Evolutionary conservation across 768 basidiomycete genomes (phyloP).

Genomic region (Pisolithus microcarpus): DNA sequence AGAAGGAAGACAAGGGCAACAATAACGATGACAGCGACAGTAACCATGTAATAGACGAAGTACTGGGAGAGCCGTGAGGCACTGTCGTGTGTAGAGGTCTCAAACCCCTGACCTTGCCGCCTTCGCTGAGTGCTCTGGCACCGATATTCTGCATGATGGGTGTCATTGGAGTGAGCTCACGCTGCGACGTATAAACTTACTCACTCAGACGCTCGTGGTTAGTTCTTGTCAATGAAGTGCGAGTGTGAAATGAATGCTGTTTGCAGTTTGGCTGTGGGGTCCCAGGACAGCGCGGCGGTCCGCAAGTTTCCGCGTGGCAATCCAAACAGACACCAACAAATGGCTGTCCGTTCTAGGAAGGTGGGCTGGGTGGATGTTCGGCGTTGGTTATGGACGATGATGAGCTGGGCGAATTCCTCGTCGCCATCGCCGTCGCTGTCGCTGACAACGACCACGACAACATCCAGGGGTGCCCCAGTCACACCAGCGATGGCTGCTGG

Average conservation of each 20-base stretch:
- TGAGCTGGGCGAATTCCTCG: conserved; percentile 25
- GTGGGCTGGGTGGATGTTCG: conserved; percentile 3
- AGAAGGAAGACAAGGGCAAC: conserved; percentile 9
- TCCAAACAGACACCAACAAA: conserved; percentile 6
- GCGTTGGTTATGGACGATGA: conserved; percentile 23
- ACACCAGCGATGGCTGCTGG: conserved; percentile 22
- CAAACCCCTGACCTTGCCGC: too few relatives aligned
- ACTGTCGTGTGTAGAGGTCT: too few relatives aligned
- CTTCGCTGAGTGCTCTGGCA: too few relatives aligned
- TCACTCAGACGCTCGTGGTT: too few relatives aligned
- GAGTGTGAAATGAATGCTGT: background rate
- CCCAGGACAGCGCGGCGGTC: background rate
- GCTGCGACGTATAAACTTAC: too few relatives aligned
- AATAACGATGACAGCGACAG: conserved; percentile 6
- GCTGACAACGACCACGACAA: conserved; percentile 7
- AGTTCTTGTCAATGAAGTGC: background rate
- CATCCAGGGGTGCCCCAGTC: conserved; percentile 24
- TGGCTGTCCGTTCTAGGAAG: background rate
- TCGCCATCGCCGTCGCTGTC: conserved; percentile 17
- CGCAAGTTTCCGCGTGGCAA: conserved; percentile 12
- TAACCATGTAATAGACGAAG: conserved; percentile 20
- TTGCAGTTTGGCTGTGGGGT: background rate
- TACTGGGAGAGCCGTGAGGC: conserved; percentile 7
- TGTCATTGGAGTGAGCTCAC: too few relatives aligned
- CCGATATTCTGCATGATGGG: too few relatives aligned